phyloP scores from a whole-genome alignment of 73 alveolate species.

The Strombidium stylifer region DNA sequence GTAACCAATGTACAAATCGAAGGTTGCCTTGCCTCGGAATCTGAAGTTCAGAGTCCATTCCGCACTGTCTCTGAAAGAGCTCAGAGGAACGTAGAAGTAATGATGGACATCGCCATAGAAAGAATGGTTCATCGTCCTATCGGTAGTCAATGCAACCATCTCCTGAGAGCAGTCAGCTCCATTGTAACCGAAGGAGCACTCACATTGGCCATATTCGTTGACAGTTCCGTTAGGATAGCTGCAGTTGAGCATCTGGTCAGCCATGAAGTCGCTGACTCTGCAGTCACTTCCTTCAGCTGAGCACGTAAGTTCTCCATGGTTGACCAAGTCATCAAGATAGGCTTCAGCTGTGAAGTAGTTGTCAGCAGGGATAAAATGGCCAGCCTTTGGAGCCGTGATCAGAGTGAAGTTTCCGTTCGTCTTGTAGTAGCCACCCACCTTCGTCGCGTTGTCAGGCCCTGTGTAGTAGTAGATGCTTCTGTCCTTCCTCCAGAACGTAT shows the following conservation, averaged over 20 bases:
- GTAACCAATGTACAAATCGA: neutral
- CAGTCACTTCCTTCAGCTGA: neutral
- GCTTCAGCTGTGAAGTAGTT: neutral
- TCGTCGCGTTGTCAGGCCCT: neutral
- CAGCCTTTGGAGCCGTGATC: conserved; percentile 20
- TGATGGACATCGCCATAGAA: too few species aligned
- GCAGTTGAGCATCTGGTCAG: conserved; percentile 7
- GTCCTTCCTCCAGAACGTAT: neutral
- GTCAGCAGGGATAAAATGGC: conserved; percentile 21
- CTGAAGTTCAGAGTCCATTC: too few species aligned
- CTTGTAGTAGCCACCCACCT: conserved; percentile 29
- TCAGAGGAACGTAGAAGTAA: too few species aligned
- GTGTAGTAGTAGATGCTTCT: conserved; percentile 6
- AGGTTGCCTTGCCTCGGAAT: neutral
- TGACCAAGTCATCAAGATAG: neutral
- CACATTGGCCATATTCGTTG: conserved; percentile 1
- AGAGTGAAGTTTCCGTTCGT: neutral
- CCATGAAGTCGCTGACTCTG: neutral
- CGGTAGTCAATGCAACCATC: neutral
- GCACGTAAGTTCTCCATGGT: neutral
- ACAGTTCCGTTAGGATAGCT: neutral
- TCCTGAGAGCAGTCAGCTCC: neutral
- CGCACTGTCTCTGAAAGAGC: too few species aligned
- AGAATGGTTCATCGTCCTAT: too few species aligned
- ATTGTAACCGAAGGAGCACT: neutral